Conservation (phyloP, 1,284 basidiomycete species). For the Heterobasidion occidentale region DNA sequence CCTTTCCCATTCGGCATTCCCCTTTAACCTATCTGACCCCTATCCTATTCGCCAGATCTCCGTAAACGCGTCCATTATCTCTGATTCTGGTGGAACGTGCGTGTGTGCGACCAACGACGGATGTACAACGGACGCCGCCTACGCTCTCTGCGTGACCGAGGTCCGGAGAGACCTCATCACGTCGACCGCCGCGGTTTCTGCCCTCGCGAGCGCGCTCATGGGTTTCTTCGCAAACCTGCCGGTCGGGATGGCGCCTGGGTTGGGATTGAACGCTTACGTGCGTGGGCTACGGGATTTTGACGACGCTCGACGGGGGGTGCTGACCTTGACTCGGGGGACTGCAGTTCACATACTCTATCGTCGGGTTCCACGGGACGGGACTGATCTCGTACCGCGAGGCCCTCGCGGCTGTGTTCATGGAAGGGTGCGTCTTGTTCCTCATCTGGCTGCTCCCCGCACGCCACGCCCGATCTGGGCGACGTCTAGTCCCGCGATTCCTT, state of each 20-base stretch:
- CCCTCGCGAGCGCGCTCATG: slow-evolving; percentile 76
- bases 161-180: slow-evolving; percentile 71
- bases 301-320: not conserved
- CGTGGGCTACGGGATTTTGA: slow-evolving; percentile 17
- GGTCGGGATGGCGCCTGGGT: slow-evolving; percentile 72
- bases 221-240: slow-evolving; percentile 81
- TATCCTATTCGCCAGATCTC: slow-evolving; percentile 48
- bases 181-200: slow-evolving; percentile 71
- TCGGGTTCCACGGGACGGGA: slow-evolving; percentile 77
- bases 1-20: not conserved
- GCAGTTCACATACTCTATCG: slow-evolving; percentile 83
- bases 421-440: slow-evolving; percentile 34
- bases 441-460: too few relatives aligned
- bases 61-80: slow-evolving; percentile 75
- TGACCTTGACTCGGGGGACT: not conserved
- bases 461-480: too few relatives aligned
- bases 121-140: slow-evolving; percentile 51
- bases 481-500: slow-evolving; percentile 25
- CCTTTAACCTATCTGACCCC: not conserved
- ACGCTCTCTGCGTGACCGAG: slow-evolving; percentile 60
- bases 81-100: slow-evolving; percentile 76
- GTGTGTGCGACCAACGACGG: slow-evolving; percentile 51
- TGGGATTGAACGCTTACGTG: slow-evolving; percentile 81
- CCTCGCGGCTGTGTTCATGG: slow-evolving; percentile 82
- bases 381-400: slow-evolving; percentile 76